Percentiles rank a stretch among this genome's conserved stretches.
Conservation (phyloP, 345 rosid genomes). For the Lenwebbia sp. region DNA sequence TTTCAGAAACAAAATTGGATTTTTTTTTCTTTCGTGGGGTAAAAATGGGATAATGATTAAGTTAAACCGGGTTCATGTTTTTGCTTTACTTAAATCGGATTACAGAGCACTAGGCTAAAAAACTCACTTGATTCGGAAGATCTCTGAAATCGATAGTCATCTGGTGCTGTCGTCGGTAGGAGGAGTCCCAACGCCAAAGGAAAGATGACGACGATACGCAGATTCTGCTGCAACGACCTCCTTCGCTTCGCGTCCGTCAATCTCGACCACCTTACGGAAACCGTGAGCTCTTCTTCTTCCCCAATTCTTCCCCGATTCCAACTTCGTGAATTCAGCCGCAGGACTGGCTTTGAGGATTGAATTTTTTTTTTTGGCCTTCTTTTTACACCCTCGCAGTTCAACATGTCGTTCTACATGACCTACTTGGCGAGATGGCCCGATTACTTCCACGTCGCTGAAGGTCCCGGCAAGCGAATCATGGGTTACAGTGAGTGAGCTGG, state of each 20-base stretch:
- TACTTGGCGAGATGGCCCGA: slow-evolving; percentile 97
- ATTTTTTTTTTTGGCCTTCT: not conserved
- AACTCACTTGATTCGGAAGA: not conserved
- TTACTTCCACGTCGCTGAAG: slow-evolving; percentile 91
- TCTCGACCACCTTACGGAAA: slow-evolving; percentile 92
- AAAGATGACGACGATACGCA: slow-evolving; percentile 77
- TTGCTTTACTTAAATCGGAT: not conserved
- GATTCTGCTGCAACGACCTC: slow-evolving; percentile 92
- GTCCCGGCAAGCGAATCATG: slow-evolving; percentile 64
- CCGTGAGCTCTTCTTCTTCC: slow-evolving; percentile 23
- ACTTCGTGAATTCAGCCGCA: fast-evolving
- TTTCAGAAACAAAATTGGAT: not conserved
- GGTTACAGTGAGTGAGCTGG: slow-evolving; percentile 54
- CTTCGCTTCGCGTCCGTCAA: slow-evolving; percentile 79
- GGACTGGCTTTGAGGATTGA: not conserved
- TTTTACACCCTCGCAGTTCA: slow-evolving; percentile 36
- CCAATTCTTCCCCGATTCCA: not conserved
- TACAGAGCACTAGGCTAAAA: not conserved
- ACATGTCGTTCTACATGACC: slow-evolving; percentile 96
- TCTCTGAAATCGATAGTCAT: not conserved
- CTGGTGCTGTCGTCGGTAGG: not conserved
- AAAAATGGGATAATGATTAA: not conserved
- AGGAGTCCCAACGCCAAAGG: not conserved
- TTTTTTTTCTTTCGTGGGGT: not conserved
- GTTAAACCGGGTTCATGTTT: not conserved